These are phyloP conservation scores for Cerioporus squamosus DNA, from an alignment of 1,284 basidiomycete species.

Conservation along the genomic window DNA sequence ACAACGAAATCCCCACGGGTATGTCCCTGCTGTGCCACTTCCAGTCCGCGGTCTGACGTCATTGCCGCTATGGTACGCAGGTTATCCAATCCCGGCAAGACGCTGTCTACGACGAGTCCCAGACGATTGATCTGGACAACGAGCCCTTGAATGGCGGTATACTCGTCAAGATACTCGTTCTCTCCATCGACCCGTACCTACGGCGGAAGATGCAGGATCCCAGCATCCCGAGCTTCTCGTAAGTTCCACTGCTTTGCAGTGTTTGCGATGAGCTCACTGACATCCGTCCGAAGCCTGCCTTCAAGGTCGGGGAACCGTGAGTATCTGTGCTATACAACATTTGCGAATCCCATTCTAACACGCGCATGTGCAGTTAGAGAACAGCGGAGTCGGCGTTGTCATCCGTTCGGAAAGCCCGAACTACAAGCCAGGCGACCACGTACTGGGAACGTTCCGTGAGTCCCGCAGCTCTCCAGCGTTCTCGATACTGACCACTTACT, in stretches of 20 bases:
- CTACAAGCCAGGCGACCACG: conserved; percentile 46
- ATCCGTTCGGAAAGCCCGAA: conserved; percentile 45
- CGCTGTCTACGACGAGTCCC: conserved; percentile 49
- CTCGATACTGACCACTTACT: no score
- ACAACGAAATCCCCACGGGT: conserved; percentile 21
- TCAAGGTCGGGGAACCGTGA: conserved; percentile 18
- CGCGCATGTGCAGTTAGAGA: conserved; percentile 15
- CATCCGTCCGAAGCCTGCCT: conserved; percentile 7
- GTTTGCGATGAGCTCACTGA: background rate
- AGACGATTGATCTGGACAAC: conserved; percentile 55
- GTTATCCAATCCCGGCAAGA: conserved; percentile 50
- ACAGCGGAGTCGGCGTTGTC: conserved; percentile 44
- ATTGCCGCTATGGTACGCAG: conserved; percentile 24
- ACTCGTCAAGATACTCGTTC: conserved; percentile 52
- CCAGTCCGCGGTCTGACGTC: no score
- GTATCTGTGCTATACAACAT: background rate
- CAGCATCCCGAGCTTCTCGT: conserved; percentile 7
- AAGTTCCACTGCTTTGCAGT: background rate
- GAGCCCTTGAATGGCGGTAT: conserved; percentile 52
- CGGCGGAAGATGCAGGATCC: conserved; percentile 39
- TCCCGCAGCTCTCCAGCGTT: no score
- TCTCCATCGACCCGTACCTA: conserved; percentile 56
- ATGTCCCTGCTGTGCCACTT: background rate
- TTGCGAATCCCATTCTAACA: background rate
- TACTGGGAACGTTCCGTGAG: conserved; percentile 40